Base-by-base conservation (phyloP, 2,329 filamentous ascomycete species). In the Monosporascus ibericus region DNA sequence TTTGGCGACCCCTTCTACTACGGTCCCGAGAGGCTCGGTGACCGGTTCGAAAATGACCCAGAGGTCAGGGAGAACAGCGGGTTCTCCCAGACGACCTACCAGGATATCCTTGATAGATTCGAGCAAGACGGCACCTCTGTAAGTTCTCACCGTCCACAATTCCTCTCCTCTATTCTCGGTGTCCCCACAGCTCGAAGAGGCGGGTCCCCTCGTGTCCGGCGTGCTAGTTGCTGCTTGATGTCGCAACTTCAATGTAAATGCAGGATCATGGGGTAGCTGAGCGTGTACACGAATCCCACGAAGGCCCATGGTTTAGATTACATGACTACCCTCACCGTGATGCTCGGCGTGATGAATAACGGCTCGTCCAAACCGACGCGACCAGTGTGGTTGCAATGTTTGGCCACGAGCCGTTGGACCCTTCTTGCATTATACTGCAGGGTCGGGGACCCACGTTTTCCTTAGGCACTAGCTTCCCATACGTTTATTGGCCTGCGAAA, bases 1-100 rank as follows among this genome's bases (percentile, higher is more conserved):
- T 97, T 97, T 72, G 92, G 92, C 50, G 94, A 97, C 72, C 88
- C 92, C 55, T 97, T 92, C 68, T 97, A 97, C 75, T 97, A 87
- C 67, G 92, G 94, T 49, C 92, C 92, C 6, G 94, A 99, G 74
- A 82, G 90, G 61, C 79, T 97, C 61, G 86, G 88, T 64, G 75
- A 81, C 49, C 84, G 94, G 63, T 99, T 90, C 67, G 85, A 86
- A 65, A 69, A 87, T 44, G 88, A 96, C 58, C 70, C 71, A 49
- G 70, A 72, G 40, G 70, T 72, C 36, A 76, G 84, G 53, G 63
- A 75, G 52, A 72, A 79, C 62, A 87, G 82, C 59, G 88, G 88
- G 50, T 90, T 88, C 63, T 72, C 77, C 44, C 68, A 85, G 48
- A 84, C 81, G 60, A 94, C 88, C 2, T 95, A 84, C 71, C 80